A percentile compares a stretch with the other conserved stretches of the same genome.
Evolutionary conservation across 2,329 filamentous ascomycete genomes (phyloP).

Genomic region (Monilinia fructigena): DNA sequence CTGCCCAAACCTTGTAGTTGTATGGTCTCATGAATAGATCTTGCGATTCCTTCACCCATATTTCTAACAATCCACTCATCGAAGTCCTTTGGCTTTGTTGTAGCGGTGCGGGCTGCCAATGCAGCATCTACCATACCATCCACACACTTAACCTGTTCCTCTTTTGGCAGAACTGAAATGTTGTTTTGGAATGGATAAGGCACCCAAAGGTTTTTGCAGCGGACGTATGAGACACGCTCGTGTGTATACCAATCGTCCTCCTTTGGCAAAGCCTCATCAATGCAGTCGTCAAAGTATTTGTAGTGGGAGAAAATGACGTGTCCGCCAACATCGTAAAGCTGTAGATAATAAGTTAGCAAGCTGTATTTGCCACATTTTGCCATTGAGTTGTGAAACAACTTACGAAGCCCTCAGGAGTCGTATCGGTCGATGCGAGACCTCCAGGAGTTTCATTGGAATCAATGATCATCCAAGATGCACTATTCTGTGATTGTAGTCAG

Average conservation of each 20-base stretch:
- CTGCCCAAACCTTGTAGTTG: slow-evolving; percentile 99
- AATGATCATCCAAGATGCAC: slow-evolving; percentile 92
- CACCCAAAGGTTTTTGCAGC: slow-evolving; percentile 94
- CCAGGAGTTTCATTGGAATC: slow-evolving; percentile 90
- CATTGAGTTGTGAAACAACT: slow-evolving; percentile 47
- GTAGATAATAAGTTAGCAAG: slow-evolving; percentile 30
- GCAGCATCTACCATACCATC: slow-evolving; percentile 96
- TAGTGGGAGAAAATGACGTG: slow-evolving; percentile 63
- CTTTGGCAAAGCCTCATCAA: slow-evolving; percentile 93
- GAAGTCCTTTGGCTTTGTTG: slow-evolving; percentile 92
- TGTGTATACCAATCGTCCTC: slow-evolving; percentile 96
- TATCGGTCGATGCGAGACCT: slow-evolving; percentile 92
- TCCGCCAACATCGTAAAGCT: slow-evolving; percentile 89
- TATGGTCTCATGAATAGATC: slow-evolving; percentile 99
- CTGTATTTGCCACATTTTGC: slow-evolving; percentile 12
- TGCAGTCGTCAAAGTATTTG: slow-evolving; percentile 99
- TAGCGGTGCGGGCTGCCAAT: slow-evolving; percentile 79
- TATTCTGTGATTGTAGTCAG: slow-evolving; percentile 57
- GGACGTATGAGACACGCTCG: slow-evolving; percentile 98
- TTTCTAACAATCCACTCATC: slow-evolving; percentile 97
- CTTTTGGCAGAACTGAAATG: slow-evolving; percentile 95
- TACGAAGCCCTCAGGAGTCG: slow-evolving; percentile 95
- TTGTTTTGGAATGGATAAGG: slow-evolving; percentile 99
- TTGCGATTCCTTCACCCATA: slow-evolving; percentile 81
- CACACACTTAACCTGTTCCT: slow-evolving; percentile 92